Base-by-base conservation (phyloP, 192 early-diverging fungal genomes). In the Kickxella alabastrina region DNA sequence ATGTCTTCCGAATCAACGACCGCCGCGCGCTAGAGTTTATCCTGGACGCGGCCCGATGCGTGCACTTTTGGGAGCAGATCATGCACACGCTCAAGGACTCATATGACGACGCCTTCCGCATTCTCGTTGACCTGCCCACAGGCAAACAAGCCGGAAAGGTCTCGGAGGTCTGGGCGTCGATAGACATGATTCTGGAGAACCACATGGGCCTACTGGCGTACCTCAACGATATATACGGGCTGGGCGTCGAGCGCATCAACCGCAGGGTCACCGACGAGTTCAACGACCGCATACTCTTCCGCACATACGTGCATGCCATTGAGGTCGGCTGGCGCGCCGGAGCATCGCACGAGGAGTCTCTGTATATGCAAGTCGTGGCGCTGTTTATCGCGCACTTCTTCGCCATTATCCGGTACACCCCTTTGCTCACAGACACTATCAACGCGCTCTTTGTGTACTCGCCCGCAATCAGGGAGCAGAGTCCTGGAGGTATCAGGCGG, bases 161-260 rank as follows among this genome's bases (percentile, higher is more conserved):
- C 39, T 39, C 54, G 52, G 31, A 63, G 63, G 52, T 18, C 19
- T 73, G 70, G 70, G 63, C 59, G 10, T 41, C 46, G 0, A 58
- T 84, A 17, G 80, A 84, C 58, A 70, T 78, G 43, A 70, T 80
- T 17, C 70, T 84, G 3, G 83, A 79, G 15, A 75, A 77, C 55
- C 83, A 85, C 52, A 78, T 82, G 62, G 83, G 82, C 8, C 77
- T 78, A 31, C 72, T 85, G 23, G 80, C 80, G 26, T 85, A 85
- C 43, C 62, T 85, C 49, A 85, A 83, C 57, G 81, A 85, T 37
- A 75, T 85, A 22, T 78, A 72, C 37, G 73, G 78, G 0, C 43
- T 85, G 49, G 71, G 78, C 12, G 72, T 77, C 18, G 57, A 72
- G 47, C 79, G 76, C 42, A 82, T 85, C 54, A 85, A 81, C 52